Evolutionary conservation across 1,284 basidiomycete species (phyloP).

Genomic region (Cryptococcus sp.): DNA sequence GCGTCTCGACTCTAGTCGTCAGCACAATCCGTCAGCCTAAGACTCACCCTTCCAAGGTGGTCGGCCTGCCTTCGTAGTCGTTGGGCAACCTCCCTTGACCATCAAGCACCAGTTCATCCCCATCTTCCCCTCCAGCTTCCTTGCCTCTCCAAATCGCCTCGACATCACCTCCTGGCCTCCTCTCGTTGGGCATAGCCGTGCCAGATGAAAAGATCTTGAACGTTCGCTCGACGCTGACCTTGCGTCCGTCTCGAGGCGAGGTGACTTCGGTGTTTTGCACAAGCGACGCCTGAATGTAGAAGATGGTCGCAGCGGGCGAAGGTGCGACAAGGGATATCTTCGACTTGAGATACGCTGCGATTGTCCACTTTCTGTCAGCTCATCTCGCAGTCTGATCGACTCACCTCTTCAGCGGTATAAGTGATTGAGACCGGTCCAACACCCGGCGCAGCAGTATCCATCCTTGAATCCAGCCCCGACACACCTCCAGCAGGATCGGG

Average conservation of each 20-base stretch:
- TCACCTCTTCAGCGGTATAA: slow-evolving; percentile 11
- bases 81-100: slow-evolving; percentile 30
- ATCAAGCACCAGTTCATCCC: slow-evolving; percentile 10
- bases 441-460: slow-evolving; percentile 4
- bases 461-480: slow-evolving; percentile 14
- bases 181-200: background rate
- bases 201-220: slow-evolving; percentile 2
- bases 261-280: slow-evolving; percentile 23
- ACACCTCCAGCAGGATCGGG: slow-evolving; percentile 22
- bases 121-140: slow-evolving; percentile 9
- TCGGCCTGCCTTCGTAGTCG: slow-evolving; percentile 29
- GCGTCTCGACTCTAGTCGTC: slow-evolving; percentile 20
- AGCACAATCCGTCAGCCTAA: background rate
- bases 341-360: slow-evolving; percentile 23
- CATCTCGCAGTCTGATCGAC: background rate
- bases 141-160: slow-evolving; percentile 29
- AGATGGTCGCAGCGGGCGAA: slow-evolving; percentile 24
- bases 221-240: background rate
- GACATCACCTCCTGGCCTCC: slow-evolving; percentile 10
- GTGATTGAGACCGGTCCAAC: slow-evolving; percentile 8
- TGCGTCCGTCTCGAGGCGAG: slow-evolving; percentile 19
- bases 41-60: slow-evolving; percentile 25
- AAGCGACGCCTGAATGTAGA: slow-evolving; percentile 25
- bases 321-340: slow-evolving; percentile 10
- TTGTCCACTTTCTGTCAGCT: slow-evolving; percentile 23